A percentile compares a stretch with the other conserved stretches of the same genome.
These are phyloP conservation scores for Magnolia sinica DNA, from an alignment of 164 flowering plant genomes.

Conservation along the genomic window DNA sequence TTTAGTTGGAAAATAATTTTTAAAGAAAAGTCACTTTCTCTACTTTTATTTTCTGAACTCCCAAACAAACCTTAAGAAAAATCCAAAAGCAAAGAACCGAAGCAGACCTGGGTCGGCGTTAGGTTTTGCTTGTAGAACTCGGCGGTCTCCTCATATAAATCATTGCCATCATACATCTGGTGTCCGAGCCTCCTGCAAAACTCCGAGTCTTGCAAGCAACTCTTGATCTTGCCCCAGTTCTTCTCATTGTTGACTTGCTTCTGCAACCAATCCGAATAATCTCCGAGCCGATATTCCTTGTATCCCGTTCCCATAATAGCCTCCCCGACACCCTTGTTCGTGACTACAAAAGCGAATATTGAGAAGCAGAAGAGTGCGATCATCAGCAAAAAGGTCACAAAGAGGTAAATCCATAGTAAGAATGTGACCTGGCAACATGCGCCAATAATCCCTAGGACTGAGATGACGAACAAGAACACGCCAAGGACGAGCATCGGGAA, in stretches of 20 bases:
- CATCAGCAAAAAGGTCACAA: slow-evolving; percentile 35
- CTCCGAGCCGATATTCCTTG: slow-evolving; percentile 42
- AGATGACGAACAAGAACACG: slow-evolving; percentile 18
- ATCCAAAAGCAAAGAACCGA: background rate
- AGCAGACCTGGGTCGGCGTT: slow-evolving; percentile 42
- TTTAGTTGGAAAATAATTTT: no score
- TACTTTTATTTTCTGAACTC: no score
- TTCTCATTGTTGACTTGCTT: slow-evolving; percentile 31
- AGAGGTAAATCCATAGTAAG: slow-evolving; percentile 41
- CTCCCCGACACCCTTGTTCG: slow-evolving; percentile 46
- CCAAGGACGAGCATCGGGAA: slow-evolving; percentile 39
- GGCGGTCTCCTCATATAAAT: background rate
- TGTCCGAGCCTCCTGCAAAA: slow-evolving; percentile 30
- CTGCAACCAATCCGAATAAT: slow-evolving; percentile 62
- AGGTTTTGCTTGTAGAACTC: slow-evolving; percentile 26
- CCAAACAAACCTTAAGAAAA: no score
- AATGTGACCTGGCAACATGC: slow-evolving; percentile 25
- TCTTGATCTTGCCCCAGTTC: slow-evolving; percentile 46
- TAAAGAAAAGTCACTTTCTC: no score
- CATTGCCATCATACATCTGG: background rate
- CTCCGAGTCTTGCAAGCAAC: slow-evolving; percentile 45
- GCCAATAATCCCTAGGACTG: slow-evolving; percentile 44
- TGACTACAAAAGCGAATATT: slow-evolving; percentile 41
- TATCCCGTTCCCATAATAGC: slow-evolving; percentile 34
- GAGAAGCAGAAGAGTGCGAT: slow-evolving; percentile 40